Conservation (phyloP, 441 rosid genomes). For the Syzygium syzygioides region DNA sequence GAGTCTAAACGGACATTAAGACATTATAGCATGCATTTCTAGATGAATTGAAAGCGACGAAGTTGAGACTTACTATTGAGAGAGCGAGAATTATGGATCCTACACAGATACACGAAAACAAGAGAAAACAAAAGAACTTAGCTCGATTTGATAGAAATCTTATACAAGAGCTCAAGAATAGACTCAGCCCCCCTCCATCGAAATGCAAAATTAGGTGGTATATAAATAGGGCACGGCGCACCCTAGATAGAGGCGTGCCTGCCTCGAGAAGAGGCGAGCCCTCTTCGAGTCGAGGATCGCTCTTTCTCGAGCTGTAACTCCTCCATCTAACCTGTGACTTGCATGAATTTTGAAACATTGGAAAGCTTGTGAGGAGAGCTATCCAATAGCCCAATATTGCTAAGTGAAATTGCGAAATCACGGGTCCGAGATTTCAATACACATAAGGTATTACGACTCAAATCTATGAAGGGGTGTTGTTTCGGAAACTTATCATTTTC, state of each 20-base stretch:
- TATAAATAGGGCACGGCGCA: rapidly evolving
- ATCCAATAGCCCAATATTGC: neutral
- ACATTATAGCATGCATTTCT: neutral
- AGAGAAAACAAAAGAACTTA: neutral
- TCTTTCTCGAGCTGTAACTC: neutral
- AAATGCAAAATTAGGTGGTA: neutral
- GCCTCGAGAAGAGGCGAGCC: neutral
- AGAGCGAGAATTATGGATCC: neutral
- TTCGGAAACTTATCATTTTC: neutral
- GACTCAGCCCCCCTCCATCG: neutral
- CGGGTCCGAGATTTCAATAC: neutral
- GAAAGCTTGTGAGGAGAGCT: neutral
- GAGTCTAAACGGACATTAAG: neutral
- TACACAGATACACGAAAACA: neutral
- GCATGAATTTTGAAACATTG: neutral
- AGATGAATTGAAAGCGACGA: neutral
- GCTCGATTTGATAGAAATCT: neutral
- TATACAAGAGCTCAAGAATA: neutral
- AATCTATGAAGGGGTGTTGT: neutral
- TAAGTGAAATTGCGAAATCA: neutral
- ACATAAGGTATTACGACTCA: neutral
- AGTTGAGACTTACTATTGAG: neutral
- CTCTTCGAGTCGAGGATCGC: neutral
- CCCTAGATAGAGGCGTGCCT: neutral
- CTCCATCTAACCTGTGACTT: neutral